Base-by-base conservation (phyloP, 2,329 filamentous ascomycete species). In the Aspergillus intermedius region DNA sequence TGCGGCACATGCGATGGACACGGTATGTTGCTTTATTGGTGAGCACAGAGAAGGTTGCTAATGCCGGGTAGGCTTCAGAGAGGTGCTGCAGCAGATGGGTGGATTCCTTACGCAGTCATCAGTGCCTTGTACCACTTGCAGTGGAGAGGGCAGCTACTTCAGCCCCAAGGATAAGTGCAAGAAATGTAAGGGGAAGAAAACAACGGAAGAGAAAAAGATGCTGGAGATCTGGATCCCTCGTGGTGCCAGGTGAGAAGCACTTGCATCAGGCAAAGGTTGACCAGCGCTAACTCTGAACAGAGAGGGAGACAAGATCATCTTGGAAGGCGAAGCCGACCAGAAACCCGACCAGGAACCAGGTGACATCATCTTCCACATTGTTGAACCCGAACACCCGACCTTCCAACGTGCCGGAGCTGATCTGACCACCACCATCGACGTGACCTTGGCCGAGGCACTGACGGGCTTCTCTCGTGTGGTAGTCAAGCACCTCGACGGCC, bases 161-260 rank as follows among this genome's bases (percentile, higher is more conserved):
- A 91, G 91, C 70, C 89, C 95, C 64, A 97, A 97, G 77, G 93
- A 98, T 64, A 88, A 89, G 66, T 98, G 93, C 78, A 95, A 95
- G 78, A 96, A 93, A 77, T 98, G 93, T 82, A 97, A 97, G 74
- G 93, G 93, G 63, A 88, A 87, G 69, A 82, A 88, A 54, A 90
- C 88, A 12, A 82, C 83, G 41, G 86, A 90, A 61, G 87, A 93
- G 71, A 93, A 88, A 71, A 98, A 97, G 75, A 87, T 91, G 3
- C 77, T 98, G 52, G 93, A 98, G 73, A 85, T 98, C 46, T 97
- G 97, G 74, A 95, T 98, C 51, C 90, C 91, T 8, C 83, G 87
- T 46, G 91, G 91, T 42, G 86, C 87, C 35, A 81, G 81, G 75
- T 84, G 60, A 48, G 71, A 58, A 8, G 12, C 2, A 15, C 23